phyloP scores from a whole-genome alignment of 257 asterid species.

The Solanum lycopersicoides region DNA sequence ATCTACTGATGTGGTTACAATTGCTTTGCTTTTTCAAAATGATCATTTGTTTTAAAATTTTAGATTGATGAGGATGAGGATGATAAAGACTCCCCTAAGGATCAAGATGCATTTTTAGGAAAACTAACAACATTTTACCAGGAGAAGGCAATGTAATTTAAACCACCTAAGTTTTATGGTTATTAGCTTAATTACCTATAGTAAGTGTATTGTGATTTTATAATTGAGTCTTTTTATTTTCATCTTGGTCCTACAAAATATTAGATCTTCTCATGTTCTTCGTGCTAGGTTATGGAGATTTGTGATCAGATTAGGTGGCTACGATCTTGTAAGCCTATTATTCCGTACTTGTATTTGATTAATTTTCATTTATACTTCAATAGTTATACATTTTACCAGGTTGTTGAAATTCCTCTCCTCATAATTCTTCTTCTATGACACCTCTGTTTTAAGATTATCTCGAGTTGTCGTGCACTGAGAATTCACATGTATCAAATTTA shows the following conservation, averaged over 20 bases:
- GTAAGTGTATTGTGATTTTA: conserved; percentile 22
- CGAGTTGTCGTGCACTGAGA: too few relatives aligned
- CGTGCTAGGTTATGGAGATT: conserved; percentile 32
- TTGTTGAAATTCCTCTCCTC: not conserved
- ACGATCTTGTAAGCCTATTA: conserved; percentile 58
- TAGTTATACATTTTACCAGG: too few relatives aligned
- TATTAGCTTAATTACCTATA: conserved; percentile 71
- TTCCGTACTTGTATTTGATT: not conserved
- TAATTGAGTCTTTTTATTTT: not conserved
- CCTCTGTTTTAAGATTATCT: too few relatives aligned
- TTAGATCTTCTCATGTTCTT: not conserved
- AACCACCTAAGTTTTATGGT: conserved; percentile 30
- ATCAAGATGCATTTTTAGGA: conserved; percentile 65
- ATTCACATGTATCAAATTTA: too few relatives aligned
- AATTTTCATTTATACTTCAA: not conserved
- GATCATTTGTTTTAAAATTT: too few relatives aligned
- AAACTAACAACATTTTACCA: conserved; percentile 59
- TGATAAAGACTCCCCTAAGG: conserved; percentile 74
- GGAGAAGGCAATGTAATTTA: conserved; percentile 40
- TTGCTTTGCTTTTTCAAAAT: too few relatives aligned
- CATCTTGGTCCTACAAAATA: not conserved
- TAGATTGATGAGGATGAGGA: conserved; percentile 23
- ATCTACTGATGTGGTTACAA: too few relatives aligned
- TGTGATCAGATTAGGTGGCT: conserved; percentile 80
- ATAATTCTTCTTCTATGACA: too few relatives aligned